These are phyloP conservation scores for Panaeolus cyanescens DNA, from an alignment of 768 basidiomycete genomes.

Conservation along the genomic window DNA sequence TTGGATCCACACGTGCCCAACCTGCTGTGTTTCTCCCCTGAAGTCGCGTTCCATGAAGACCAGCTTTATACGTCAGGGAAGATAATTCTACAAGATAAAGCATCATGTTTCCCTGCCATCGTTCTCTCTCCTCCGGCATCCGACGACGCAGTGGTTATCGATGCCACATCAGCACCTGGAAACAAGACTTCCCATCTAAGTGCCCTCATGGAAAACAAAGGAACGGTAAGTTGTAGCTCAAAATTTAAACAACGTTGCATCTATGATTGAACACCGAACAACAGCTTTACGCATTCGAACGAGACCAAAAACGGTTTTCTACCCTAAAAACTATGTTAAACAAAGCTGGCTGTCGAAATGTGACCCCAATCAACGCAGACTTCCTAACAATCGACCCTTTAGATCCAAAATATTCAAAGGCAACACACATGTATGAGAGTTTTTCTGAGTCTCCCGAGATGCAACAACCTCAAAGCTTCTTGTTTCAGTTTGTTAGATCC, in stretches of 20 bases:
- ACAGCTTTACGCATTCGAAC: slow-evolving; percentile 87
- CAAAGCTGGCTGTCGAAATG: slow-evolving; percentile 85
- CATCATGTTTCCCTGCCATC: slow-evolving; percentile 93
- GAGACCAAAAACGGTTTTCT: slow-evolving; percentile 77
- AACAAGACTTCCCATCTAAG: slow-evolving; percentile 97
- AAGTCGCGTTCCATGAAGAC: slow-evolving; percentile 67
- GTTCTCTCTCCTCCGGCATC: slow-evolving; percentile 74
- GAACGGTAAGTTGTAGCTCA: slow-evolving; percentile 56
- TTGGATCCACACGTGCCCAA: slow-evolving; percentile 82
- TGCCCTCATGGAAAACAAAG: slow-evolving; percentile 81
- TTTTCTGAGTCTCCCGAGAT: slow-evolving; percentile 5
- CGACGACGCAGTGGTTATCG: slow-evolving; percentile 67
- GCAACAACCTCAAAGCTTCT: background rate
- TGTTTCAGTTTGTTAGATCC: slow-evolving; percentile 81
- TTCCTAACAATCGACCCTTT: slow-evolving; percentile 80
- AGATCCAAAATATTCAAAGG: slow-evolving; percentile 59
- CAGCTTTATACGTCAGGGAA: slow-evolving; percentile 74
- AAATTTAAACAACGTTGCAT: background rate
- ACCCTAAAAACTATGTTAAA: slow-evolving; percentile 85
- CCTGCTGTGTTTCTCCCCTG: slow-evolving; percentile 77
- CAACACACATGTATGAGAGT: slow-evolving; percentile 86
- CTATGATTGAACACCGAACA: slow-evolving; percentile 1
- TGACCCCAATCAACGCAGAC: slow-evolving; percentile 73
- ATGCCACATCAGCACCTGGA: slow-evolving; percentile 95
- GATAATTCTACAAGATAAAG: slow-evolving; percentile 95